Conservation (phyloP, 805 yeast genomes). For the Yamadazyma sp. region DNA sequence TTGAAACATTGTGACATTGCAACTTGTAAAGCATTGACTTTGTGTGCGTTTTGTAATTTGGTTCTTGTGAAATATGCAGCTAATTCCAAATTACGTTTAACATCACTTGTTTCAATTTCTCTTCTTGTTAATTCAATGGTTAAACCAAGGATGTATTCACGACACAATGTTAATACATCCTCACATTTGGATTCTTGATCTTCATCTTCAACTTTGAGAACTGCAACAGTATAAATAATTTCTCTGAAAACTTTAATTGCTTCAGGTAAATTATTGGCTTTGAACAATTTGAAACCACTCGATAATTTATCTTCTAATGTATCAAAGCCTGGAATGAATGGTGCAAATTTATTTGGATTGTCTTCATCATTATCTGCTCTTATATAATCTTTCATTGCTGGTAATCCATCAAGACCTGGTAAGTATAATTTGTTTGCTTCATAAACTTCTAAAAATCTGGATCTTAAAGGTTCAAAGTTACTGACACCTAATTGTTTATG, state of each 20-base stretch:
- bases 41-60: constrained; percentile 77
- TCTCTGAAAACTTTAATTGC: constrained; percentile 80
- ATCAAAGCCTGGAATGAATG: constrained; percentile 74
- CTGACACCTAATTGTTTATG: constrained; percentile 86
- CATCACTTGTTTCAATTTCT: constrained; percentile 62
- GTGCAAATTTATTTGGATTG: constrained; percentile 45
- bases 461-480: constrained; percentile 82
- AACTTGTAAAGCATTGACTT: constrained; percentile 84
- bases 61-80: constrained; percentile 95
- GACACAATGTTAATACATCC: constrained; percentile 69
- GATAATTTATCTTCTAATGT: constrained; percentile 57
- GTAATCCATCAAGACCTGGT: constrained; percentile 71
- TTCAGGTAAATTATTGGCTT: constrained; percentile 74
- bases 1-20: constrained; percentile 94
- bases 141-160: constrained; percentile 88
- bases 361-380: constrained; percentile 63
- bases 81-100: constrained; percentile 85
- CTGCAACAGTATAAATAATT: constrained; percentile 70
- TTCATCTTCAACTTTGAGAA: constrained; percentile 65
- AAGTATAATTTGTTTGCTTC: constrained; percentile 73
- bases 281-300: constrained; percentile 79
- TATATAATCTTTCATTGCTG: constrained; percentile 65
- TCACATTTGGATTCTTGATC: constrained; percentile 76
- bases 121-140: constrained; percentile 91
- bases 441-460: constrained; percentile 80